These are phyloP conservation scores for Euphorbia pulcherrima DNA, from an alignment of 345 rosid genomes.

Conservation along the genomic window DNA sequence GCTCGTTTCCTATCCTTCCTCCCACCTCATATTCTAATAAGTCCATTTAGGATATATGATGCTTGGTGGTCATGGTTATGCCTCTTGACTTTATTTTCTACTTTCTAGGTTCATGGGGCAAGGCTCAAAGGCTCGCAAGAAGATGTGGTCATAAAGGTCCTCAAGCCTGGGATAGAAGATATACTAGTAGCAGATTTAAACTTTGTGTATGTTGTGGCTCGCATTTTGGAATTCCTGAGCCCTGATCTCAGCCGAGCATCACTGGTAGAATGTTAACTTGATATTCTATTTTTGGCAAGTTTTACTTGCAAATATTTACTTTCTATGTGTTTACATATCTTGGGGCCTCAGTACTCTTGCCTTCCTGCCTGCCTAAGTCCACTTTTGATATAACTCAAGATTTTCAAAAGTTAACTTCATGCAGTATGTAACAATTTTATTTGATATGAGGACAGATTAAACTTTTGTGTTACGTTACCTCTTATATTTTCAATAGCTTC, in stretches of 20 bases:
- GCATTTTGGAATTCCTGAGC: slow-evolving; percentile 85
- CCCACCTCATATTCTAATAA: slow-evolving; percentile 8
- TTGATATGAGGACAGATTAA: neutral
- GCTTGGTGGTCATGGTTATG: slow-evolving; percentile 8
- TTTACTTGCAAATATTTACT: neutral
- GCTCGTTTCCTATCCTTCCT: neutral
- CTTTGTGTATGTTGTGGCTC: slow-evolving; percentile 78
- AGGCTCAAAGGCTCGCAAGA: slow-evolving; percentile 82
- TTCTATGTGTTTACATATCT: neutral
- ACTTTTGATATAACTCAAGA: neutral
- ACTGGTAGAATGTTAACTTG: slow-evolving; percentile 46
- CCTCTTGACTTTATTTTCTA: slow-evolving; percentile 13
- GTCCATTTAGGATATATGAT: slow-evolving; percentile 4
- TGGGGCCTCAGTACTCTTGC: neutral
- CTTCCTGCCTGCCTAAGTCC: neutral
- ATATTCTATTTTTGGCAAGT: neutral
- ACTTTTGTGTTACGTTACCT: neutral
- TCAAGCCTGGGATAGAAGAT: slow-evolving; percentile 93
- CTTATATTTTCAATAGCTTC: neutral
- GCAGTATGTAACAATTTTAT: neutral
- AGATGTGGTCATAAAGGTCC: slow-evolving; percentile 88
- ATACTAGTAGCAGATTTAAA: slow-evolving; percentile 88
- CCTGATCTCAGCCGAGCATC: slow-evolving; percentile 85
- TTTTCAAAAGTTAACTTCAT: neutral
- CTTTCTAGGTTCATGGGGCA: slow-evolving; percentile 78